Conservation (phyloP, 73 alveolate species). For the Tetrahymena elliotti region DNA sequence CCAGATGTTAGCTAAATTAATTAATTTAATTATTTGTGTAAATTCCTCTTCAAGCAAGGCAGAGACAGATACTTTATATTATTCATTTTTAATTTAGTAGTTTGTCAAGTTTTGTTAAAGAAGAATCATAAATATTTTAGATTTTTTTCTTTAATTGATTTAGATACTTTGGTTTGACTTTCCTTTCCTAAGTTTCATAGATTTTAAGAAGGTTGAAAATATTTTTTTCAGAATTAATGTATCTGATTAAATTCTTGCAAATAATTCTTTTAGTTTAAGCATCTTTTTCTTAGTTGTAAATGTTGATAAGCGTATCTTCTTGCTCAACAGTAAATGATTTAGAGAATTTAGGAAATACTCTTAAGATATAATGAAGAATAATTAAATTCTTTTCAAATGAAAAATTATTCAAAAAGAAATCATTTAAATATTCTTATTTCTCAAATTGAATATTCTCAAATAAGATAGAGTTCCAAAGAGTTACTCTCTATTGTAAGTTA, state of each 20-base stretch:
- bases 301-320: neutral
- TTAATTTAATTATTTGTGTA: no score
- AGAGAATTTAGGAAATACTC: neutral
- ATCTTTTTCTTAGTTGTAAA: neutral
- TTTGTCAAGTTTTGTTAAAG: neutral
- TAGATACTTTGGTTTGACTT: neutral
- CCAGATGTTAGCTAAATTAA: no score
- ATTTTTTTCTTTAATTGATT: neutral
- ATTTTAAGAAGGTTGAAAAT: neutral
- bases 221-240: neutral
- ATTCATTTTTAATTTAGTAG: neutral
- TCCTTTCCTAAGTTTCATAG: neutral
- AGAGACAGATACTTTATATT: no score
- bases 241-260: neutral
- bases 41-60: no score
- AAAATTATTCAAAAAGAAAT: neutral
- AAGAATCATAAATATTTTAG: neutral
- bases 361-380: neutral
- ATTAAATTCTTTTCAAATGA: neutral
- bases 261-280: neutral
- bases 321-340: neutral
- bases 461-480: neutral
- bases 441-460: neutral
- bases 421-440: neutral
- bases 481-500: neutral